Evolutionary conservation across 1,284 basidiomycete species (phyloP).

Genomic region (Cerioporus squamosus): DNA sequence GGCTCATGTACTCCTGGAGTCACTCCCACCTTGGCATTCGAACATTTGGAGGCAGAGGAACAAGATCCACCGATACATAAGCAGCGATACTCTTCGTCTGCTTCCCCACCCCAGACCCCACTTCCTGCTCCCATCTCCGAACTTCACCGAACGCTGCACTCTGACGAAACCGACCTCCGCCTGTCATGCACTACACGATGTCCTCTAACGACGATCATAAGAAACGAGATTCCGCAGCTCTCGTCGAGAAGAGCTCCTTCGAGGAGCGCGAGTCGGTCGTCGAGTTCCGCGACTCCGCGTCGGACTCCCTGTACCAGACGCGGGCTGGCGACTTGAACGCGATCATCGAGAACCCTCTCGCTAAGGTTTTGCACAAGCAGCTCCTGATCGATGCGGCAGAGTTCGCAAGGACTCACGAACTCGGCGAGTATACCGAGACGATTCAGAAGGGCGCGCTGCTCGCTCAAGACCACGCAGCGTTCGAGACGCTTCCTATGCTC

Average conservation of each 20-base stretch:
- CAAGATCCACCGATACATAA: no score
- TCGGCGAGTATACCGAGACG: constrained; percentile 52
- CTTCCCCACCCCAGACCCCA: no score
- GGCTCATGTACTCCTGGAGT: no score
- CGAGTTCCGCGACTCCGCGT: constrained; percentile 29
- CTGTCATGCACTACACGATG: no score
- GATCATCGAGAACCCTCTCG: constrained; percentile 63
- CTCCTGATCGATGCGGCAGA: constrained; percentile 57
- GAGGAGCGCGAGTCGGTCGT: constrained; percentile 13
- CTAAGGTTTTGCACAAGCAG: constrained; percentile 55
- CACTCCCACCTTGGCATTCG: no score
- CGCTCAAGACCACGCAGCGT: constrained; percentile 59
- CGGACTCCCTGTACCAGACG: constrained; percentile 23
- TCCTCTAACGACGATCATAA: no score
- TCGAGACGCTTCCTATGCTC: constrained; percentile 60
- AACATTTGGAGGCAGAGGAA: no score
- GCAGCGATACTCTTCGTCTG: no score
- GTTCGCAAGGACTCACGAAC: constrained; percentile 57
- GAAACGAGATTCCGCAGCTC: no score
- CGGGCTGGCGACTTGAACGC: constrained; percentile 25
- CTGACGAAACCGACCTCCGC: no score
- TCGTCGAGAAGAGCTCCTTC: background rate
- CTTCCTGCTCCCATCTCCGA: no score
- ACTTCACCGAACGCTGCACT: no score
- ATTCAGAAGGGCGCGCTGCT: constrained; percentile 68